A percentile compares a stretch with the other conserved stretches of the same genome.
Conservation (phyloP, 805 yeast species). For the Pichia nanzhaoensis region DNA sequence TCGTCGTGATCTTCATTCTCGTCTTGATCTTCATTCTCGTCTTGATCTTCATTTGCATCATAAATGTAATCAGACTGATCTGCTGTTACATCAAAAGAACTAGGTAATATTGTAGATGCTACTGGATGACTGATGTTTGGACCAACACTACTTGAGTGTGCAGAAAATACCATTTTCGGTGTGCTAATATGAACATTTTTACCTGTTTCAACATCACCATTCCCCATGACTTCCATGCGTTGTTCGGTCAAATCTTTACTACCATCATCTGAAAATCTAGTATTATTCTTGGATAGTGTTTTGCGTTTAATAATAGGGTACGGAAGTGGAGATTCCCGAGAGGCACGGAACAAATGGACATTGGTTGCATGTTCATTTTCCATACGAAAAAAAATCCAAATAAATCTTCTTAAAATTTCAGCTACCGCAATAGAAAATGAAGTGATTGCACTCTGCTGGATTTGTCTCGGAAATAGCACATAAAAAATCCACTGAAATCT, state of each 20-base stretch:
- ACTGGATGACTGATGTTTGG: not conserved
- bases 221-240: slow-evolving; percentile 48
- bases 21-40: not conserved
- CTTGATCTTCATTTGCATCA: not conserved
- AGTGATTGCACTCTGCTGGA: slow-evolving; percentile 83
- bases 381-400: slow-evolving; percentile 90
- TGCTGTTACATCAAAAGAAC: not conserved
- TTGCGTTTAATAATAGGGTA: slow-evolving; percentile 39
- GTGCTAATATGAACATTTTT: not conserved
- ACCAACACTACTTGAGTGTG: not conserved
- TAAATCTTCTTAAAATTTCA: slow-evolving; percentile 73
- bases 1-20: not conserved
- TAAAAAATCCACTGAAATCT: slow-evolving; percentile 93
- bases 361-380: slow-evolving; percentile 95
- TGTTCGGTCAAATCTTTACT: slow-evolving; percentile 96
- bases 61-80: not conserved
- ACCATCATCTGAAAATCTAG: slow-evolving; percentile 53
- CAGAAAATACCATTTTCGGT: slow-evolving; percentile 4
- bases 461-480: slow-evolving; percentile 64
- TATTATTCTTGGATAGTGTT: not conserved
- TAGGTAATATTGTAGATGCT: not conserved
- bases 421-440: slow-evolving; percentile 79
- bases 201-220: not conserved
- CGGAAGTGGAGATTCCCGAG: slow-evolving; percentile 82
- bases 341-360: slow-evolving; percentile 77